Evolutionary conservation across 306 rosid species (phyloP), one percentile per base, ranked within the genome.

Genomic region (Pachyrhizus erosus): DNA sequence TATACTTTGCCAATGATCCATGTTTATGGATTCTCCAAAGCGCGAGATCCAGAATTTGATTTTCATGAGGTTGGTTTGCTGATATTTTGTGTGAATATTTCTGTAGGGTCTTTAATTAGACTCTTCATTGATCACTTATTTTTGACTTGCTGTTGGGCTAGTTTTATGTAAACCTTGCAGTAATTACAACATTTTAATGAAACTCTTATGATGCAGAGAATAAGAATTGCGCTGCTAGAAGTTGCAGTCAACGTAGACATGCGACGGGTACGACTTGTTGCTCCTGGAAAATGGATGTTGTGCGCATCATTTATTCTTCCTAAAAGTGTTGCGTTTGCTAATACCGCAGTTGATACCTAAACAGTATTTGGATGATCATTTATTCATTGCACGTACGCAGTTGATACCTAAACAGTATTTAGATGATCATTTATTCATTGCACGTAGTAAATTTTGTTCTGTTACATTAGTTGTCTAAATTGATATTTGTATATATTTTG

Each of bases 221-320:
- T 93, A 86, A 89, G 97, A 92, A 92, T 93, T 77, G 93, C 91
- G 21, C 83, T 96, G 57, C 49, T 88, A 26, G 98, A 93, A 76
- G 97, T 86, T 39, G 97, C 94, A 1, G 98, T 93, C 61, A 87
- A 89, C 43, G 96, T 96, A 31, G 85, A 92, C 13, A 83, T 92
- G 99, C 93, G 85, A 54, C 89, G 93, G 68, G 98, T 93, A 54
- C 92, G 98, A 79, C 91, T 81, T 21, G 99, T 93, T 24, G 98
- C 98, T 8, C 99, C 99, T 6, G 98, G 94, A 81, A 96, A 96
- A 89, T 96, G 98, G 98, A 93, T 96, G 98, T 29, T 93, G 78
- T 93, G 97, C 10, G 98, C 99, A 45, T 93, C 98, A 18, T 96
- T 96, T 83, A 68, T 83, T 79, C 97, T 96, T 78, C 99, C 99